phyloP scores from a whole-genome alignment of 2,329 filamentous ascomycete genomes.

The Paracoccidioides lutzii region DNA sequence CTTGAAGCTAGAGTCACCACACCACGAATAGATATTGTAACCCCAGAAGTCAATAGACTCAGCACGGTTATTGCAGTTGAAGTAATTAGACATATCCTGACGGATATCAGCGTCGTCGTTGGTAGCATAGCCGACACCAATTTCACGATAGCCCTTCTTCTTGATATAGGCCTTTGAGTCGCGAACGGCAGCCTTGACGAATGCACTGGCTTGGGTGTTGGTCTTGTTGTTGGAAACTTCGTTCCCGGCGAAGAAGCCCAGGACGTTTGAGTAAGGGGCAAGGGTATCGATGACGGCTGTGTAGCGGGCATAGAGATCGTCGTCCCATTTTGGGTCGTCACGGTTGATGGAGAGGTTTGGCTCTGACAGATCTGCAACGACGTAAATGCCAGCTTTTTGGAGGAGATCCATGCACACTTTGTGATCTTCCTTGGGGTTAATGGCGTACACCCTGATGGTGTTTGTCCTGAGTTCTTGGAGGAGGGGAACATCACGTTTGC shows the following conservation, averaged over 20 bases:
- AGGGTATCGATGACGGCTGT: slow-evolving; percentile 70
- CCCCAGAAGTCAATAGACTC: slow-evolving; percentile 90
- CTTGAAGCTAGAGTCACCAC: slow-evolving; percentile 65
- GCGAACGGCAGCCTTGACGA: slow-evolving; percentile 93
- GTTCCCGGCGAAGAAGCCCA: slow-evolving; percentile 98
- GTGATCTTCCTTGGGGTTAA: slow-evolving; percentile 70
- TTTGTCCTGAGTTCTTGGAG: slow-evolving; percentile 73
- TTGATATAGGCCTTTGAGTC: slow-evolving; percentile 94
- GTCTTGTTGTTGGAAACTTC: slow-evolving; percentile 82
- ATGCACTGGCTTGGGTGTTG: slow-evolving; percentile 84
- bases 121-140: slow-evolving; percentile 91
- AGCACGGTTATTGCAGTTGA: slow-evolving; percentile 59
- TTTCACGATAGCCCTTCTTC: slow-evolving; percentile 57
- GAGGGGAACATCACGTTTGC: slow-evolving; percentile 75
- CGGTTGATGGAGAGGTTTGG: slow-evolving; percentile 77
- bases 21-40: slow-evolving; percentile 99
- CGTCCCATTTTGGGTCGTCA: slow-evolving; percentile 64
- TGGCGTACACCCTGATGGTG: slow-evolving; percentile 86
- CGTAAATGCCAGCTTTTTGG: slow-evolving; percentile 78
- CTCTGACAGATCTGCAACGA: slow-evolving; percentile 80
- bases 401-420: slow-evolving; percentile 72
- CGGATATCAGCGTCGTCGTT: slow-evolving; percentile 83
- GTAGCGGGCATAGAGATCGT: slow-evolving; percentile 67
- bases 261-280: slow-evolving; percentile 71
- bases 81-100: slow-evolving; percentile 73